Evolutionary conservation across 169 alveolate genomes (phyloP), one percentile per base, ranked within the genome.

Genomic region (Babesia bovis): DNA sequence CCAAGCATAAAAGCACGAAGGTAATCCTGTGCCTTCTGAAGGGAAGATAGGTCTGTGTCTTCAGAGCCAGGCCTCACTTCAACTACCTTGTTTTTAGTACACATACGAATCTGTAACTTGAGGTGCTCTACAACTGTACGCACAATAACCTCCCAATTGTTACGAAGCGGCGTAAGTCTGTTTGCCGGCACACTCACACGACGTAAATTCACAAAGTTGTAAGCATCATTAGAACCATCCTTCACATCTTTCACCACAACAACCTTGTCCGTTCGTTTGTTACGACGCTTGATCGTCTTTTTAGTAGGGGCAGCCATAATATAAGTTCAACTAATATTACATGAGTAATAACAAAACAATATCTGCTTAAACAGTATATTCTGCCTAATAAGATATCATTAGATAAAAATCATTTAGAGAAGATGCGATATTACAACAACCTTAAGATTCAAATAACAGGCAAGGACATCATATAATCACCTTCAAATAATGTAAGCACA

Each of bases 1-100:
- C 99, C 99, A 63, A 97, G 89, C 96, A 97, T 93, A 77, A 96
- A 98, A 30, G 99, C 99, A 57, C 94, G 94, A 23, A 96, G 75
- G 85, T 95, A 96, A 85, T 96, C 99, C 57, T 94, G 96, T 60
- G 97, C 95, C 89, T 95, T 96, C 85, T 96, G 93, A 28, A 96
- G 90, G 59, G 74, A 68, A n/a, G 85, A 81, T 74, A 87, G 63
- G 21, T 85, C 83, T 47, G 75, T 78, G 53, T 51, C 85, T 44
- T 84, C 87, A 23, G 77, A 63, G 36, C 87, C 77, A 42, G 85
- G 85, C 36, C 87, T 51, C 41, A 75, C 73, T 72, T 72, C 69
- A 26, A 72, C 76, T 41, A 82, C 75, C 88, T 84, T 79, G 60
- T 72, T 69, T 61, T 78, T 38, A 61, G 93, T 79, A 61, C 85